phyloP scores from a whole-genome alignment of 768 basidiomycete species.

The Pisolithus albus region DNA sequence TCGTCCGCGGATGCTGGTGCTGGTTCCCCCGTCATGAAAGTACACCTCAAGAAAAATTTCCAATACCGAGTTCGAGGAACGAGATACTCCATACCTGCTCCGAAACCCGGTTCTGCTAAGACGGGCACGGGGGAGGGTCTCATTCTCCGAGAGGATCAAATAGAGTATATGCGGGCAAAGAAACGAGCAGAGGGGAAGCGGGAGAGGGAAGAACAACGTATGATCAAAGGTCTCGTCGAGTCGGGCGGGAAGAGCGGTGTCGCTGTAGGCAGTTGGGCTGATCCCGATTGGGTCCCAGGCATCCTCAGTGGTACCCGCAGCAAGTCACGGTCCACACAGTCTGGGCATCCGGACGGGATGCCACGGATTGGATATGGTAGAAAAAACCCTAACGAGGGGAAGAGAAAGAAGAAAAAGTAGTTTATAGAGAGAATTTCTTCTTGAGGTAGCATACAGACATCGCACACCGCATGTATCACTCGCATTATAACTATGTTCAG shows the following conservation, averaged over 20 bases:
- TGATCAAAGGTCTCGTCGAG: conserved; percentile 57
- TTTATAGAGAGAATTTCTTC: conserved; percentile 14
- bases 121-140: conserved; percentile 74
- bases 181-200: conserved; percentile 67
- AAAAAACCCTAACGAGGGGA: conserved; percentile 77
- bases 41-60: conserved; percentile 95
- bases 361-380: conserved; percentile 83
- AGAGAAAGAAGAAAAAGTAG: conserved; percentile 41
- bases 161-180: conserved; percentile 78
- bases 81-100: conserved; percentile 85
- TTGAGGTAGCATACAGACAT: conserved; percentile 9
- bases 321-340: conserved; percentile 55
- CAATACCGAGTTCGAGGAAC: conserved; percentile 90
- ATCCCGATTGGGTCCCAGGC: conserved; percentile 91
- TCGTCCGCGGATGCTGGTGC: conserved; percentile 53
- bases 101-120: conserved; percentile 85
- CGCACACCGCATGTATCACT: background rate
- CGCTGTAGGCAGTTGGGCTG: conserved; percentile 78
- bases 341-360: conserved; percentile 55
- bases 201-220: conserved; percentile 62
- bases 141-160: conserved; percentile 89
- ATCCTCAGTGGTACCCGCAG: conserved; percentile 66
- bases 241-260: conserved; percentile 44
- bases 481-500: conserved; percentile 26
- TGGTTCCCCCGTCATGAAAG: conserved; percentile 65